phyloP scores from a whole-genome alignment of 2,329 filamentous ascomycete genomes.

The Pseudocercospora ulei region DNA sequence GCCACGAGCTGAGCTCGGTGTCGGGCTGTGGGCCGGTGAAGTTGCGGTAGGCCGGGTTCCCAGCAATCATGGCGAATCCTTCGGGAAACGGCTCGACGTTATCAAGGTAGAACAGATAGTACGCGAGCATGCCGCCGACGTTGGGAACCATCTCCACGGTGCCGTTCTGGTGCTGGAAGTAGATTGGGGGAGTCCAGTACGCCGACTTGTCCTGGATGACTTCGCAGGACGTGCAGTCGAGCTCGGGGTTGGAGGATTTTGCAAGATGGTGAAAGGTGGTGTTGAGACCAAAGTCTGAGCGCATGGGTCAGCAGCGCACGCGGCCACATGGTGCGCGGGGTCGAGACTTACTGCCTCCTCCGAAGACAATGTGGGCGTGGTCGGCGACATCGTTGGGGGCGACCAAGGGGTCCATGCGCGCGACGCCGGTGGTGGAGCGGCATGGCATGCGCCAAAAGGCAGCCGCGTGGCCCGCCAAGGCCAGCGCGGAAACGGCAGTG shows the following conservation, averaged over 20 bases:
- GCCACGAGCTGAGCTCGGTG: slow-evolving; percentile 62
- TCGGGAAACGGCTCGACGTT: slow-evolving; percentile 62
- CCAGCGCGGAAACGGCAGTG: slow-evolving; percentile 24
- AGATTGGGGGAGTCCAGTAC: slow-evolving; percentile 71
- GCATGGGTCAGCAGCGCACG: slow-evolving; percentile 14
- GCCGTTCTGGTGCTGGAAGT: slow-evolving; percentile 63
- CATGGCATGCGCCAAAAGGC: slow-evolving; percentile 92
- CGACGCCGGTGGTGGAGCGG: slow-evolving; percentile 57
- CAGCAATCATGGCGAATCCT: slow-evolving; percentile 73
- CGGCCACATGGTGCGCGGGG: not conserved
- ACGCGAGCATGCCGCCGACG: slow-evolving; percentile 75
- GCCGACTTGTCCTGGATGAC: slow-evolving; percentile 75
- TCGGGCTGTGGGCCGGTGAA: slow-evolving; percentile 61
- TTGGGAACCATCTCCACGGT: slow-evolving; percentile 60
- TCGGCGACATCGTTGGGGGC: slow-evolving; percentile 49
- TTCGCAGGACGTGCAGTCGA: slow-evolving; percentile 68
- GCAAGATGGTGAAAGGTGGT: slow-evolving; percentile 51
- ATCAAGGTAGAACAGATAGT: slow-evolving; percentile 68
- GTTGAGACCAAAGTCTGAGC: slow-evolving; percentile 54
- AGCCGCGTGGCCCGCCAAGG: slow-evolving; percentile 29
- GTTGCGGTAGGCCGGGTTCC: slow-evolving; percentile 56
- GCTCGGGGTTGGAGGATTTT: slow-evolving; percentile 49
- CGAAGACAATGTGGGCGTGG: slow-evolving; percentile 68
- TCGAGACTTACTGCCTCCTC: slow-evolving; percentile 57
- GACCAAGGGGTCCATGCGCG: slow-evolving; percentile 68